These are phyloP conservation scores for Fusarium zealandicum DNA, from an alignment of 2,329 filamentous ascomycete species.

Conservation along the genomic window DNA sequence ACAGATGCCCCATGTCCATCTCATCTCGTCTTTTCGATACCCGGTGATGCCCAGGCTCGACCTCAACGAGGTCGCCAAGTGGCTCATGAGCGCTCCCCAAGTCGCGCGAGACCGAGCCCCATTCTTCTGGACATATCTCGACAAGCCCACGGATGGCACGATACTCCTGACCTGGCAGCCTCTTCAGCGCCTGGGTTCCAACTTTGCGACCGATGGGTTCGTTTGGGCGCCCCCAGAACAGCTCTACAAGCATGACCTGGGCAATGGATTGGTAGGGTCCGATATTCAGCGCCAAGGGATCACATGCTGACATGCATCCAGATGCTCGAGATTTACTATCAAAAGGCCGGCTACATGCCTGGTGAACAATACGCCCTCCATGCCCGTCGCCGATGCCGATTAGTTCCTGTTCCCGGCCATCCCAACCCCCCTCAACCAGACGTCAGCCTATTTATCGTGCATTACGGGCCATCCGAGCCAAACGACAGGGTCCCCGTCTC, in stretches of 20 bases:
- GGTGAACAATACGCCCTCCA: constrained; percentile 79
- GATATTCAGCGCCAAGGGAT: background rate
- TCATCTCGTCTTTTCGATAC: constrained; percentile 84
- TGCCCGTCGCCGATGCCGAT: constrained; percentile 83
- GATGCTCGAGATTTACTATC: constrained; percentile 88
- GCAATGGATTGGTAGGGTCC: constrained; percentile 62
- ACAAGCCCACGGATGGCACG: constrained; percentile 80
- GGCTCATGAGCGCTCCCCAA: constrained; percentile 82
- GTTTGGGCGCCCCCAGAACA: constrained; percentile 87
- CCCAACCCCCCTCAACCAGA: constrained; percentile 76
- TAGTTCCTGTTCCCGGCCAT: constrained; percentile 75
- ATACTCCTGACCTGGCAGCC: constrained; percentile 92
- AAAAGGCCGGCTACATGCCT: constrained; percentile 80
- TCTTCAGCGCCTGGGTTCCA: constrained; percentile 70
- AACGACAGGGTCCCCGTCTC: constrained; percentile 75
- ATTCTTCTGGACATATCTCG: constrained; percentile 93
- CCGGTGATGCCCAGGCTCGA: constrained; percentile 75
- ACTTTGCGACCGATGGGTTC: constrained; percentile 90
- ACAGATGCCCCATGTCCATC: constrained; percentile 87
- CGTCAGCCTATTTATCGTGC: constrained; percentile 86
- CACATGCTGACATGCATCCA: constrained; percentile 47
- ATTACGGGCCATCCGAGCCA: constrained; percentile 82
- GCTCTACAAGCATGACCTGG: constrained; percentile 75
- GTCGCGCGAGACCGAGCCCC: constrained; percentile 84
- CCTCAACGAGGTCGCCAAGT: constrained; percentile 79